These are phyloP conservation scores for Rubroboletus pulcherrimus DNA, from an alignment of 768 basidiomycete genomes.

Conservation along the genomic window DNA sequence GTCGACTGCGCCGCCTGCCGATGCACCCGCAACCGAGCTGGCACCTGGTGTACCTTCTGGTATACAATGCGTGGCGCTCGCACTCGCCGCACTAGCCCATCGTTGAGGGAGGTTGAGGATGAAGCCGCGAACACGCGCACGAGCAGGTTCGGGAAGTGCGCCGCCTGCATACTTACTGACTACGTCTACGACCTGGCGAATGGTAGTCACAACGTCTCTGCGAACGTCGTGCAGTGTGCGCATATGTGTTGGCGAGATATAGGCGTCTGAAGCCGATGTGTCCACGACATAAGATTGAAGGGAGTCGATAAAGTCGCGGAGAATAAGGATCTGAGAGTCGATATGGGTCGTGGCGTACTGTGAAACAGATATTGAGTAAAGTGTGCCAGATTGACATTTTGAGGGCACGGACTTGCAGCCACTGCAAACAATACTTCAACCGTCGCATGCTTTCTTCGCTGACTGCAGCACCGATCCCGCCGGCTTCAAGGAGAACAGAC, in stretches of 20 bases:
- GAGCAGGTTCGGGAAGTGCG: constrained; percentile 82
- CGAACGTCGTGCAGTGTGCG: constrained; percentile 73
- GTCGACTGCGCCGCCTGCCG: constrained; percentile 20
- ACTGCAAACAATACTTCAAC: constrained; percentile 80
- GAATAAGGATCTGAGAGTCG: constrained; percentile 78
- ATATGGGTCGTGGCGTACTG: constrained; percentile 87
- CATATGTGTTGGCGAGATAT: constrained; percentile 48
- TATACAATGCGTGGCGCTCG: constrained; percentile 15
- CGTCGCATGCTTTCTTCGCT: constrained; percentile 90
- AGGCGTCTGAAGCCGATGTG: constrained; percentile 27
- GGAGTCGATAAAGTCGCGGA: constrained; percentile 79
- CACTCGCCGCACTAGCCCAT: constrained; percentile 56
- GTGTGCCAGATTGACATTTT: background rate
- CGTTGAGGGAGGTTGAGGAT: constrained; percentile 76
- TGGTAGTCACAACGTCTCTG: constrained; percentile 81
- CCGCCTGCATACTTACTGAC: constrained; percentile 82
- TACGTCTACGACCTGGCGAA: constrained; percentile 85
- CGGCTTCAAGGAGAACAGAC: constrained; percentile 78
- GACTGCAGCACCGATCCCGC: constrained; percentile 81
- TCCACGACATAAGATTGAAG: constrained; percentile 41
- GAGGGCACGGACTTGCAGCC: constrained; percentile 65
- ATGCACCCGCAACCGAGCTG: constrained; percentile 36
- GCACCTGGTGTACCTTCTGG: constrained; percentile 31
- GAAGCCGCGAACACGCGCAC: constrained; percentile 66
- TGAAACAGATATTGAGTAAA: background rate